Percentiles rank a stretch among this genome's conserved stretches.
phyloP scores from a whole-genome alignment of 768 basidiomycete species.

The Dioszegia hungarica region DNA sequence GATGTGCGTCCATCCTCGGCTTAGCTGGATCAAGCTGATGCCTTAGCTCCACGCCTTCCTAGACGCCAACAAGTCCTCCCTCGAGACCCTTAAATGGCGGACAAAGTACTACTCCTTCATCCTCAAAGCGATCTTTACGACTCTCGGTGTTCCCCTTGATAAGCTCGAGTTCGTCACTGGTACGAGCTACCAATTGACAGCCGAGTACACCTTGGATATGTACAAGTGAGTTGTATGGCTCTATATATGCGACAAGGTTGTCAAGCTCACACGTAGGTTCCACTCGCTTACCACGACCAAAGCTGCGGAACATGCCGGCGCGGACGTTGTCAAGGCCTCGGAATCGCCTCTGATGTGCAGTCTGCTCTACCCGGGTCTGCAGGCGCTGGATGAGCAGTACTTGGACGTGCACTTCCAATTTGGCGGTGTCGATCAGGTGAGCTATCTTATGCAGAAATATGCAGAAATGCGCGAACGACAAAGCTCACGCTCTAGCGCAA shows the following conservation, averaged over 20 bases:
- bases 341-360: constrained; percentile 86
- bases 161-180: constrained; percentile 80
- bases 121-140: constrained; percentile 74
- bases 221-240: constrained; percentile 55
- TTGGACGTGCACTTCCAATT: constrained; percentile 95
- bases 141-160: constrained; percentile 83
- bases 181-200: constrained; percentile 84
- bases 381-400: constrained; percentile 97
- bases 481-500: constrained; percentile 63
- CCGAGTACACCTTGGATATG: constrained; percentile 90
- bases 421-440: constrained; percentile 92
- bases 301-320: constrained; percentile 96
- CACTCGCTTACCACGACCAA: constrained; percentile 89
- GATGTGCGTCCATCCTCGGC: constrained; percentile 52
- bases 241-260: too few relatives aligned
- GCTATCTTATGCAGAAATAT: constrained; percentile 19
- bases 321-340: constrained; percentile 97
- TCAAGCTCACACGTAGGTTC: too few relatives aligned
- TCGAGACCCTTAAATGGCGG: constrained; percentile 81
- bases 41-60: constrained; percentile 80
- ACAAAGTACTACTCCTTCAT: constrained; percentile 85
- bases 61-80: constrained; percentile 91
- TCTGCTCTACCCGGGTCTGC: constrained; percentile 89
- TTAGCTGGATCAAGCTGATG: constrained; percentile 1
- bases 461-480: neutral